Conservation (phyloP, 108 stramenopile species). For the Cyclotella cryptica region DNA sequence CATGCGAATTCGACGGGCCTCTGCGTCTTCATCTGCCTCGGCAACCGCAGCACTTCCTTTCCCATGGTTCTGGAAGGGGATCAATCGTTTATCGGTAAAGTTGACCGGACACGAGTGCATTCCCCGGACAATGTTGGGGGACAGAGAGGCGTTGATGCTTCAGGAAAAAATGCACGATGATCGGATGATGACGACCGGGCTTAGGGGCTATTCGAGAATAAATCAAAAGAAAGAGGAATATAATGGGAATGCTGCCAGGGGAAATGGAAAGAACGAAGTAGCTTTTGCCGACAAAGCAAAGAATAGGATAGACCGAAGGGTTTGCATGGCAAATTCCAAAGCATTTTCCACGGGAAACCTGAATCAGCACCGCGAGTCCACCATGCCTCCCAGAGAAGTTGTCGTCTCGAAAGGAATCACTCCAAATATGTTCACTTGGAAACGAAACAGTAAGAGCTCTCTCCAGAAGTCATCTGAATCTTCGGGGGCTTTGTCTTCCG, state of each 20-base stretch:
- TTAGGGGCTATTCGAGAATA: slow-evolving; percentile 42
- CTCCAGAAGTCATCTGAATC: background rate
- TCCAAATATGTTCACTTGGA: slow-evolving; percentile 10
- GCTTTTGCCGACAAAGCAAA: background rate
- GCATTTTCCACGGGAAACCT: background rate
- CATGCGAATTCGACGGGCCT: slow-evolving; percentile 51
- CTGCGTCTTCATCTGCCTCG: slow-evolving; percentile 43
- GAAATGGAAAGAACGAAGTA: background rate
- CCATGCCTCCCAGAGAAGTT: slow-evolving; percentile 5
- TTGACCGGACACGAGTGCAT: slow-evolving; percentile 39
- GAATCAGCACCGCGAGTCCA: background rate
- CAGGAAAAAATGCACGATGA: slow-evolving; percentile 52
- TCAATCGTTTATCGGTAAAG: slow-evolving; percentile 38
- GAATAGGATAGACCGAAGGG: background rate
- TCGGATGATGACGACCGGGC: slow-evolving; percentile 35
- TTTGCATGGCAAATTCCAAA: background rate
- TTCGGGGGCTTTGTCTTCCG: background rate
- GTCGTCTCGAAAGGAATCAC: background rate
- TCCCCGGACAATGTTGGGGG: slow-evolving; percentile 50
- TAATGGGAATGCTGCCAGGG: background rate
- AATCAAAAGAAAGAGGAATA: background rate
- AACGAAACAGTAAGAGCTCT: background rate
- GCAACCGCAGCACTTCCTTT: slow-evolving; percentile 34
- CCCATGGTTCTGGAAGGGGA: slow-evolving; percentile 48
- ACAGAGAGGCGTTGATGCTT: slow-evolving; percentile 24